A percentile compares a stretch with the other conserved stretches of the same genome.
phyloP scores from a whole-genome alignment of 78 protist genomes.

The Dictyostelium intermedium region DNA sequence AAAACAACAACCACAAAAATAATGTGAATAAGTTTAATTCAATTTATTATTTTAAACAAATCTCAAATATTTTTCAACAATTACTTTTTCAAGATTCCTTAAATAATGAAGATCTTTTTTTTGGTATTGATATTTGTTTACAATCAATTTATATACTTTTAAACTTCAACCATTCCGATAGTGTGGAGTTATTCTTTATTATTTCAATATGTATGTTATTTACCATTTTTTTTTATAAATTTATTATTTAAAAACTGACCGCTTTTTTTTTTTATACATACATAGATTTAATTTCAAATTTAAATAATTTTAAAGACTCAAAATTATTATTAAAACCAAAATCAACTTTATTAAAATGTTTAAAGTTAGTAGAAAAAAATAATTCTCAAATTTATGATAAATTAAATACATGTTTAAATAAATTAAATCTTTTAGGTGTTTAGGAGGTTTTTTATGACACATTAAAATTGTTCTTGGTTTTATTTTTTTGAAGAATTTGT shows the following conservation, averaged over 20 bases:
- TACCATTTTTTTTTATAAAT: neutral
- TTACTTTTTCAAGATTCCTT: neutral
- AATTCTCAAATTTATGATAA: neutral
- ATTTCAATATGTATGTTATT: neutral
- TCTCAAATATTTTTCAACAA: conserved; percentile 5
- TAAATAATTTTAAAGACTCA: neutral
- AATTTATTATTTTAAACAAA: conserved; percentile 19
- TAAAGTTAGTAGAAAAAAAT: neutral
- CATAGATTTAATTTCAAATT: neutral
- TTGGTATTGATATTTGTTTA: neutral
- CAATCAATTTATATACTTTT: neutral
- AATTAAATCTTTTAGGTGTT: neutral
- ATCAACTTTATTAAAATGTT: neutral
- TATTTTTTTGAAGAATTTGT: neutral
- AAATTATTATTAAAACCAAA: neutral
- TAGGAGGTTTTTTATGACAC: neutral
- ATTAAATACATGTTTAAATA: conserved; percentile 6
- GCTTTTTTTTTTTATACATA: neutral
- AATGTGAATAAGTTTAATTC: neutral
- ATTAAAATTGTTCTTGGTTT: neutral
- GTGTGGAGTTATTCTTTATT: neutral
- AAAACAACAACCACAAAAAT: neutral
- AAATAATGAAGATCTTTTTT: neutral
- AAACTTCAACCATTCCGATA: neutral
- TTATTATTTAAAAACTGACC: too few relatives aligned